phyloP scores from a whole-genome alignment of 1,139 yeast genomes.

The Yamadazyma diospyri region DNA sequence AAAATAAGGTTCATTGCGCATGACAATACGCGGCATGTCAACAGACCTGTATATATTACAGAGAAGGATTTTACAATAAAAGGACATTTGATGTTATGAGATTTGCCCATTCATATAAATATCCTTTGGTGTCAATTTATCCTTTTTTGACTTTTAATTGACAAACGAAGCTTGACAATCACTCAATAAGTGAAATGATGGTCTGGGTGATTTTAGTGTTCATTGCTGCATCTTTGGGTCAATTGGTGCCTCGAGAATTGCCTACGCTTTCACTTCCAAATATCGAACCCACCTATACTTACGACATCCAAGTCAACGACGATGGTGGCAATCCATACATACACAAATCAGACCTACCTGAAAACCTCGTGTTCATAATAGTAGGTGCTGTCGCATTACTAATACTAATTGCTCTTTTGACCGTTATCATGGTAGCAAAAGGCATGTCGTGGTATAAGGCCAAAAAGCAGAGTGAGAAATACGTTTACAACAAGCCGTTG shows the following conservation, averaged over 20 bases:
- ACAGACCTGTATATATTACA: slow-evolving; percentile 1
- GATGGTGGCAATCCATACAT: slow-evolving; percentile 33
- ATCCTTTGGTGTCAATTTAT: no score
- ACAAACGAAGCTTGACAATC: no score
- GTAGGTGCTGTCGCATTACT: slow-evolving; percentile 36
- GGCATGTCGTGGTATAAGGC: slow-evolving; percentile 27
- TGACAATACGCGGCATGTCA: slow-evolving; percentile 2
- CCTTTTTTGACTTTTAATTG: no score
- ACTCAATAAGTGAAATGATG: no score
- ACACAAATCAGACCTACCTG: slow-evolving; percentile 20
- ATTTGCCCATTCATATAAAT: background rate
- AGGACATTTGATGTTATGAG: background rate
- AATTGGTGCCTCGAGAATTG: slow-evolving; percentile 7
- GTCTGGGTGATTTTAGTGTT: no score
- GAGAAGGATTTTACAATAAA: slow-evolving; percentile 1
- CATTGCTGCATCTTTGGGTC: slow-evolving; percentile 1
- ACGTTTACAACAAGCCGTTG: slow-evolving; percentile 19
- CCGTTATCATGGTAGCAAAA: slow-evolving; percentile 19
- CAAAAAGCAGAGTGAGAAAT: slow-evolving; percentile 34
- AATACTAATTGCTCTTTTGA: slow-evolving; percentile 19
- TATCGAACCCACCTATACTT: slow-evolving; percentile 10
- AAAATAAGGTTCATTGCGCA: no score
- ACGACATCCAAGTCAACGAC: slow-evolving; percentile 8
- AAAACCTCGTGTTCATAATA: slow-evolving; percentile 42
- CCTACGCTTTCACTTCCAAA: slow-evolving; percentile 12